A percentile compares a stretch with the other conserved stretches of the same genome.
Evolutionary conservation across 2,329 filamentous ascomycete genomes (phyloP).

Genomic region (Cucurbitaria berberidis): DNA sequence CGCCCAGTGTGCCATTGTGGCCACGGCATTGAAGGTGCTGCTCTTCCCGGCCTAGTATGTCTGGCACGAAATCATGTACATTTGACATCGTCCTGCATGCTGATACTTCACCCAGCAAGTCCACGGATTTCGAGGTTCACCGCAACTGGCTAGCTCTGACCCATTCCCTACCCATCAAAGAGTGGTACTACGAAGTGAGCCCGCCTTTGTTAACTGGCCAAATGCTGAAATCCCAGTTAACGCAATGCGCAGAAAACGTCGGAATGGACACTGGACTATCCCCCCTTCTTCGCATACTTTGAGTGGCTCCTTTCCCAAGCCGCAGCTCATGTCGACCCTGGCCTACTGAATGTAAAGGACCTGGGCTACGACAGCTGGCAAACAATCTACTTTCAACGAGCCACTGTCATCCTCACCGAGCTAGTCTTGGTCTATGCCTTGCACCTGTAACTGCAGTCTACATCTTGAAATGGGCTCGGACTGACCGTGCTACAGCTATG

Average conservation of each 20-base stretch:
- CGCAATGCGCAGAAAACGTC: constrained; percentile 72
- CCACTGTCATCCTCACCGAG: constrained; percentile 87
- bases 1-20: constrained; percentile 83
- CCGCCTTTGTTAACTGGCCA: not conserved
- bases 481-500: constrained; percentile 62
- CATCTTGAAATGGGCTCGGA: not conserved
- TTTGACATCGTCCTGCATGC: constrained; percentile 12
- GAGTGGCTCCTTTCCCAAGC: constrained; percentile 89
- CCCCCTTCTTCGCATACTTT: constrained; percentile 96
- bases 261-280: constrained; percentile 99
- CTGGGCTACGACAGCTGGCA: constrained; percentile 89
- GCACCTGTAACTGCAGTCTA: constrained; percentile 63
- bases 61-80: constrained; percentile 12
- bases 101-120: constrained; percentile 71
- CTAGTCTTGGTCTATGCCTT: constrained; percentile 83
- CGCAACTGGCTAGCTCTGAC: constrained; percentile 98
- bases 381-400: constrained; percentile 90
- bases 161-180: constrained; percentile 79
- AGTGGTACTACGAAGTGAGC: constrained; percentile 89
- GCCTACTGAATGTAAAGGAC: constrained; percentile 81
- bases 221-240: not conserved
- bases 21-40: constrained; percentile 87
- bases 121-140: constrained; percentile 98
- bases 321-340: constrained; percentile 76
- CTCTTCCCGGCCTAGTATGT: constrained; percentile 93